Evolutionary conservation across 2,329 filamentous ascomycete species (phyloP).

Genomic region (Fusarium clavum): DNA sequence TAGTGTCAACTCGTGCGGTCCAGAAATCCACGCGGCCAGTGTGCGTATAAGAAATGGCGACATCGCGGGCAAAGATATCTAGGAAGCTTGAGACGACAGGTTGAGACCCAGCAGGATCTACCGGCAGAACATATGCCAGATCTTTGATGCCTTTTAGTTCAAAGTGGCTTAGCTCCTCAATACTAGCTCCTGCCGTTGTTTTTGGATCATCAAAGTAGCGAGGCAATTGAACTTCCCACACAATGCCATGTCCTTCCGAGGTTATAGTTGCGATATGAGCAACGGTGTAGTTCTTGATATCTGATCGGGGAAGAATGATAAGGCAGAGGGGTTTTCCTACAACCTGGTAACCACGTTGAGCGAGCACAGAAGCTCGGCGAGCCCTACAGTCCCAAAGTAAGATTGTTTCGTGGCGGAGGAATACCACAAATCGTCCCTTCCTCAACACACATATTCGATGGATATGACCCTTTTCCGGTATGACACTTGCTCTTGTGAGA

Average conservation of each 20-base stretch:
- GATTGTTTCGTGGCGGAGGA: conserved; percentile 77
- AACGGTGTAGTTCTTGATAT: conserved; percentile 65
- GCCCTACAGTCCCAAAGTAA: conserved; percentile 83
- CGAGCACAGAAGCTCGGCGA: conserved; percentile 67
- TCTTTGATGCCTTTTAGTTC: conserved; percentile 70
- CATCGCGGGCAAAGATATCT: conserved; percentile 86
- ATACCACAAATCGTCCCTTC: conserved; percentile 83
- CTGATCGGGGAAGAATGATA: conserved; percentile 74
- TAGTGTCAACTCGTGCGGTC: conserved; percentile 79
- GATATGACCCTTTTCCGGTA: conserved; percentile 77
- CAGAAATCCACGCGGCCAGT: conserved; percentile 83
- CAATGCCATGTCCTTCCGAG: conserved; percentile 80
- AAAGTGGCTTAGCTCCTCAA: conserved; percentile 78
- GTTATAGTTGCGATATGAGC: conserved; percentile 86
- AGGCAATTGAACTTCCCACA: conserved; percentile 81
- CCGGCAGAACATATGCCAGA: conserved; percentile 77
- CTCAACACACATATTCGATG: conserved; percentile 83
- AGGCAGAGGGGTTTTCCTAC: conserved; percentile 82
- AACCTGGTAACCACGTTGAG: conserved; percentile 63
- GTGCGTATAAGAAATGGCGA: conserved; percentile 85
- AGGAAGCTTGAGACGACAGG: conserved; percentile 80
- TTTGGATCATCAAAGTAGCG: conserved; percentile 51
- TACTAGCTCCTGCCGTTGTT: conserved; percentile 44
- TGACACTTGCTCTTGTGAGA: conserved; percentile 74
- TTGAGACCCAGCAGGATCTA: conserved; percentile 84